phyloP scores from a whole-genome alignment of 2,329 filamentous ascomycete species.

The Cadophora sp. region DNA sequence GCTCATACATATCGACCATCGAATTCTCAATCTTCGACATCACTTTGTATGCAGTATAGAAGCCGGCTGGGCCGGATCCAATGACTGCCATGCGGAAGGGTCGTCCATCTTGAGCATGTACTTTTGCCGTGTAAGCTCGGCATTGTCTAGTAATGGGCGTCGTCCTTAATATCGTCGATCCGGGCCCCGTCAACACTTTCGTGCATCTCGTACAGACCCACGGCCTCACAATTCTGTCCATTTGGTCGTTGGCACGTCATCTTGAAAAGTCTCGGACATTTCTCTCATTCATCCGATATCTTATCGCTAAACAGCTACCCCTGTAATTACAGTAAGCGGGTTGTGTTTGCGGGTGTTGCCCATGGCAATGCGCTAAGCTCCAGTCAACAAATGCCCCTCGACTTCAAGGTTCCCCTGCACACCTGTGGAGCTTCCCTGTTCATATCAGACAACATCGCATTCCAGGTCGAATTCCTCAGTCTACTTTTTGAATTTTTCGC shows the following conservation, averaged over 20 bases:
- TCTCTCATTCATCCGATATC: constrained; percentile 15
- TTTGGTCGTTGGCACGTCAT: constrained; percentile 32
- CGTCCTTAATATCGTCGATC: neutral
- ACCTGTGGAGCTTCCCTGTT: constrained; percentile 29
- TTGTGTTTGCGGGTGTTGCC: constrained; percentile 39
- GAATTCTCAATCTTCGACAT: constrained; percentile 77
- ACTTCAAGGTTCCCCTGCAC: constrained; percentile 24
- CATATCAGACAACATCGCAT: constrained; percentile 33
- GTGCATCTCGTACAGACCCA: constrained; percentile 42
- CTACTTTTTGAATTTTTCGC: neutral
- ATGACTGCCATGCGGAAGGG: constrained; percentile 84
- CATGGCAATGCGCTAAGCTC: constrained; percentile 33
- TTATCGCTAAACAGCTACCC: constrained; percentile 29
- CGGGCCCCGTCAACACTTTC: constrained; percentile 21
- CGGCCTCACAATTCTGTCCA: constrained; percentile 35
- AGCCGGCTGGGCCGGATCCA: constrained; percentile 93
- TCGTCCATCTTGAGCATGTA: constrained; percentile 43
- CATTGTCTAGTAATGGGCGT: constrained; percentile 19
- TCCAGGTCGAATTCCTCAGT: constrained; percentile 32
- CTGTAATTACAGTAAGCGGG: constrained; percentile 15
- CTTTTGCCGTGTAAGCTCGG: constrained; percentile 38
- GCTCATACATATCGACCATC: constrained; percentile 94
- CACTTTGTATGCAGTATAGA: constrained; percentile 89
- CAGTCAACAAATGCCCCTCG: constrained; percentile 8
- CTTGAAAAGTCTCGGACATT: constrained; percentile 12